Evolutionary conservation across 257 asterid species (phyloP).

Genomic region (Galeopsis tetrahit): DNA sequence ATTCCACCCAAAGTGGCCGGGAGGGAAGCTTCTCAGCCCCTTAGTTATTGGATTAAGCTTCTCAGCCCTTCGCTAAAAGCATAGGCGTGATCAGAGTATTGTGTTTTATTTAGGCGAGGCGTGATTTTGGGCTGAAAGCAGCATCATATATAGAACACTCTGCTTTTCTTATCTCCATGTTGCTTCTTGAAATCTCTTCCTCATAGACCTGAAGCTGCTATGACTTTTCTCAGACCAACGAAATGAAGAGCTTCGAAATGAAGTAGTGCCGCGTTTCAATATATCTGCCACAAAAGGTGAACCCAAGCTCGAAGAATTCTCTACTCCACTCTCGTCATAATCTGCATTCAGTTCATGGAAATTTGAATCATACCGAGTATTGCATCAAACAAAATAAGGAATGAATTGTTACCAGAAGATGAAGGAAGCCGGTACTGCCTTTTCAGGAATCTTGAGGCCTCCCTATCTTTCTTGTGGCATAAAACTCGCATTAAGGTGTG

Average conservation of each 20-base stretch:
- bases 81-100: no score
- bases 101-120: no score
- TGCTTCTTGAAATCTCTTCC: slow-evolving; percentile 75
- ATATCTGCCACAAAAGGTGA: slow-evolving; percentile 79
- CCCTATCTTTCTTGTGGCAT: slow-evolving; percentile 92
- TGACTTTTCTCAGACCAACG: slow-evolving; percentile 81
- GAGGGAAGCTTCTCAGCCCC: no score
- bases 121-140: no score
- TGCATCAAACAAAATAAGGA: slow-evolving; percentile 17
- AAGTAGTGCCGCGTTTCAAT: slow-evolving; percentile 31
- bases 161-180: slow-evolving; percentile 49
- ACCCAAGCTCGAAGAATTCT: slow-evolving; percentile 50
- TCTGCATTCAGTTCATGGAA: slow-evolving; percentile 48
- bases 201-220: slow-evolving; percentile 82
- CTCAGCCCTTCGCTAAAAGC: no score
- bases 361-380: not conserved
- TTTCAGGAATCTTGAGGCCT: slow-evolving; percentile 87
- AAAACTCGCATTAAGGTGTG: slow-evolving; percentile 83
- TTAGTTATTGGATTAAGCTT: no score
- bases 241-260: slow-evolving; percentile 53
- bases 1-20: no score
- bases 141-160: no score
- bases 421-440: slow-evolving; percentile 79
- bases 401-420: slow-evolving; percentile 68
- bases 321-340: slow-evolving; percentile 61